Evolutionary conservation across 1,284 basidiomycete genomes (phyloP), one percentile per base, ranked within the genome.

Genomic region (Cryptococcus sp.): DNA sequence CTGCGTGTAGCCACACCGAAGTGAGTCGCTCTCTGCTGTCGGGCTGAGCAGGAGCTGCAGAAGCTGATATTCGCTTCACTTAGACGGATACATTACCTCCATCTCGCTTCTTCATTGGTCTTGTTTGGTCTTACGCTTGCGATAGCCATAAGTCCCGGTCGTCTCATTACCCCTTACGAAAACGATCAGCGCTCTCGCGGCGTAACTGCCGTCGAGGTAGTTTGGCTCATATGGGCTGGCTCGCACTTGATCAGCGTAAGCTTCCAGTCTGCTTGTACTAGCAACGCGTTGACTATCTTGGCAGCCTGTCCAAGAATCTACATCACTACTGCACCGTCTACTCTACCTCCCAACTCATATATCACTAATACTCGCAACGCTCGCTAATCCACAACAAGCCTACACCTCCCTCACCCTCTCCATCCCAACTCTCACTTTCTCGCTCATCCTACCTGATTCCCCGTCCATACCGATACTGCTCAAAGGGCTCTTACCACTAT

Each of bases 341-440:
- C 47, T 63, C 8, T 55, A 59, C 22, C 35, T 63, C 17, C 66
- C 63, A 13, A 50, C 55, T 7, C 25, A 58, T 25, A 35, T 66
- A 5, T 17, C 53, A 1, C 41, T 55, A n/a, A 2, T 61, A 10
- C 16, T 64, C 4, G 35, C 61, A 15, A 44, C 57, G 61, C 41
- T 25, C 53, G 17, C 51, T 49, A 16, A 23, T 22, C n/a, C 19
- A 0, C 38, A 54, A 20, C 39, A 49, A 23, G 15, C 65, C 5
- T 67, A 61, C 61, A 54, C 53, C 19, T 38, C 60, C 38, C 44
- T 69, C 7, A 54, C 56, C n/a, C 38, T 67, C 8, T 69, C 69
- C 38, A 66, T 71, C 15, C 61, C 67, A 16, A 61, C 60, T 15
- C 42, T 68, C n/a, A 58, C 60, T 2, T 57, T 66, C 50, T 45